A percentile compares a stretch with the other conserved stretches of the same genome.
Conservation (phyloP, 345 rosid species). For the Angophora floribunda region DNA sequence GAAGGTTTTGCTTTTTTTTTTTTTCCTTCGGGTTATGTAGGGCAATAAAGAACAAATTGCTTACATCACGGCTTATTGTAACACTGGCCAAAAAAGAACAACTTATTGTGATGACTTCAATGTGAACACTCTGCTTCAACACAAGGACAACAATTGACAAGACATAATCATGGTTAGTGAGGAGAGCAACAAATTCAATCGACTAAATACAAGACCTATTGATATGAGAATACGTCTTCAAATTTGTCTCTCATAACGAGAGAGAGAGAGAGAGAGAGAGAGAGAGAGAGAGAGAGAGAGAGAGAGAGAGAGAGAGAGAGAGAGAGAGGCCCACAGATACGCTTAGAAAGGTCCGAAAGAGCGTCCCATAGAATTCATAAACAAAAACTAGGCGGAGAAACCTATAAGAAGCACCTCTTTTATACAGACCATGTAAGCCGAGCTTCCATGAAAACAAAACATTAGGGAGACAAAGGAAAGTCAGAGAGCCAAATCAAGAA, state of each 20-base stretch:
- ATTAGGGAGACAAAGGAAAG: neutral
- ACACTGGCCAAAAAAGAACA: neutral
- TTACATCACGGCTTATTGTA: neutral
- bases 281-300: no score
- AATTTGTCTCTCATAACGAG: neutral
- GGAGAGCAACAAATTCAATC: neutral
- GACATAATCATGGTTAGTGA: neutral
- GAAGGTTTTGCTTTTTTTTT: neutral
- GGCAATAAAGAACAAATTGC: neutral
- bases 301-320: neutral
- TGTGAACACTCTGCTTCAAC: neutral
- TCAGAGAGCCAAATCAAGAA: neutral
- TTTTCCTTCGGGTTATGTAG: neutral
- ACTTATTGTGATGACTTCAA: neutral
- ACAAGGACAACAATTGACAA: neutral
- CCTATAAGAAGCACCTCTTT: neutral
- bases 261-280: neutral
- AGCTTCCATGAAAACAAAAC: neutral
- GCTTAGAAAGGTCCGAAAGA: neutral
- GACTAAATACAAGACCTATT: neutral
- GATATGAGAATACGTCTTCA: neutral
- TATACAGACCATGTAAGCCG: neutral
- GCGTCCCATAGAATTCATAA: no score
- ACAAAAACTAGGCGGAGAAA: neutral
- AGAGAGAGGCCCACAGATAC: neutral